Evolutionary conservation across 2,329 filamentous ascomycete genomes (phyloP), one percentile per base, ranked within the genome.

Genomic region (Amauroascus niger): DNA sequence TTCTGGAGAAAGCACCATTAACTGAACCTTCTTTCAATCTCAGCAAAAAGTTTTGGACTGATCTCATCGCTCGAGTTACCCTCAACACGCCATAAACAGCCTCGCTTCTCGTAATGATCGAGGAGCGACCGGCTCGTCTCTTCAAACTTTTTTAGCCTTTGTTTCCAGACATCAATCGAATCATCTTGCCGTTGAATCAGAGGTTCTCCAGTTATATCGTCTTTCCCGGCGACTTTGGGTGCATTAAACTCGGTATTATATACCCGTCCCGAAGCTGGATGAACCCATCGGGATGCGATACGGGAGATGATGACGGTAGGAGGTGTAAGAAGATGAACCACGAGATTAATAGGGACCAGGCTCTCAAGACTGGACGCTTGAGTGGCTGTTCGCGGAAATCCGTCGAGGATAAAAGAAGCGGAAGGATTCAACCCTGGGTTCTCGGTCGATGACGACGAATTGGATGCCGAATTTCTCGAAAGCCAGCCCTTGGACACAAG

Each of bases 181-280:
- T 98, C 93, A 65, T 98, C 93, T 6, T 84, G 76, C 53, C 93
- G 79, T 67, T 94, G 86, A 4, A 86, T 84, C 57, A 98, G 76
- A 20, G 79, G 75, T 67, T 98, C 93, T 14, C 93, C 93, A 0
- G 93, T 98, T 46, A 96, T 66, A 68, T 98, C 93, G 70, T 98
- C 93, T 60, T 77, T 80, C 24, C 93, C 91, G 0, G 81, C 71
- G 1, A 90, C 82, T 60, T 84, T 85, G 0, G 93, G 93, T 6
- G 86, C 79, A 65, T 97, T 89, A 75, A 95, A 98, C 0, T 83
- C 83, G 1, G 89, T 94, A 69, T 98, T 98, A 76, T 98, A 98
- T 14, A 96, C 86, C 26, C 93, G 80, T 1, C 93, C 93, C 0
- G 88, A 95, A 0, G 88, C 83, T 63, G 87, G 86, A 70, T 98